Evolutionary conservation across 331 rosid species (phyloP).

Genomic region (Rhamnella rubrinervis): DNA sequence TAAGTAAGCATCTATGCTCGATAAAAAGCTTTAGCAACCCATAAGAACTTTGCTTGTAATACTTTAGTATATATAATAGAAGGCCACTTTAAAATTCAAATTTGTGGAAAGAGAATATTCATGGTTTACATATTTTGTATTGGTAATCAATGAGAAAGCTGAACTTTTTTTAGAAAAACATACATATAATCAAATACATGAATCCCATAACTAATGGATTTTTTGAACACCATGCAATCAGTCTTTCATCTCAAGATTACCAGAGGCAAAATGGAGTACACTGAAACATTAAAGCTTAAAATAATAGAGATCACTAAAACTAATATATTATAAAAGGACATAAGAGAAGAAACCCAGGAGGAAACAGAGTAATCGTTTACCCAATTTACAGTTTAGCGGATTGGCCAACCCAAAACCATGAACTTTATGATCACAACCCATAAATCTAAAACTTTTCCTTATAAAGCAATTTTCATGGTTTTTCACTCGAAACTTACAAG

Average conservation of each 20-base stretch:
- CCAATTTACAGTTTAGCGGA: slow-evolving; percentile 1
- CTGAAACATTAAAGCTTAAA: not conserved
- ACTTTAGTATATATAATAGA: too few relatives aligned
- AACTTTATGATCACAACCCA: slow-evolving; percentile 2
- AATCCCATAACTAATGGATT: not conserved
- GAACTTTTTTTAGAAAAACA: not conserved
- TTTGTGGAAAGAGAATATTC: too few relatives aligned
- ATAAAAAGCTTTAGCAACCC: too few relatives aligned
- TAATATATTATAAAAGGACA: not conserved
- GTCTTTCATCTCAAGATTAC: too few relatives aligned
- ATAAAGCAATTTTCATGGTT: not conserved
- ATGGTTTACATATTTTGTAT: too few relatives aligned
- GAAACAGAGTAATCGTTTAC: not conserved
- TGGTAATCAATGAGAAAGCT: too few relatives aligned
- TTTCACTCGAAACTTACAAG: slow-evolving; percentile 4
- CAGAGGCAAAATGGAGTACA: not conserved
- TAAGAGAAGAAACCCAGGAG: not conserved
- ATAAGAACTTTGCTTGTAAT: too few relatives aligned
- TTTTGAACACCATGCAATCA: not conserved
- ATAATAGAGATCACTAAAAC: not conserved
- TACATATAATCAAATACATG: not conserved
- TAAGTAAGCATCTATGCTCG: too few relatives aligned
- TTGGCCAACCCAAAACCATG: not conserved
- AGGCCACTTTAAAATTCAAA: too few relatives aligned
- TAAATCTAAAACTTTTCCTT: not conserved